Base-by-base conservation (phyloP, 1,284 basidiomycete genomes). In the Ceratobasidium sp. region DNA sequence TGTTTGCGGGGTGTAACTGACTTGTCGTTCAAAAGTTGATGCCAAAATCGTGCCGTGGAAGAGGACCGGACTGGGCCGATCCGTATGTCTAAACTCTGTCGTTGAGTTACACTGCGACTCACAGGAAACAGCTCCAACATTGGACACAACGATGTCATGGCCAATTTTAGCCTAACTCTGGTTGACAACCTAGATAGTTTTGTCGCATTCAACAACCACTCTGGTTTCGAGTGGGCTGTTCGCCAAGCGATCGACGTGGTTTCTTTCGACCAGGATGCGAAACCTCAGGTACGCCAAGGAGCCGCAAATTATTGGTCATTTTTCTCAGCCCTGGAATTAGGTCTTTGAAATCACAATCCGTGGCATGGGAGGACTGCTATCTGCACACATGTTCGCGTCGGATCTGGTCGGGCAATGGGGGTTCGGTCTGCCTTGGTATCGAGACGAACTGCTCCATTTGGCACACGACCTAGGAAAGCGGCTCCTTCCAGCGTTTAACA, bases 321-420 rank as follows among this genome's bases (percentile, higher is more conserved):
- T 37, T 37, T 51, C 25, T 46, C 49, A 56, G 9, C 11, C 17
- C 4, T 9, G 34, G 54, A 7, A 22, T 32, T 56, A 74, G 71
- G 91, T 96, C 2, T 96, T 96, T 81, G 95, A 96, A 85, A 93
- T 93, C 19, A 97, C 93, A 1, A 97, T 97, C 77, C 90, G 95
- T 44, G 93, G 95, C 1, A 86, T 98, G 3, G 96, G 97, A 4
- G 95, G 95, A 2, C 87, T 98, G 59, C 84, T 98, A 15, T 95
- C 95, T 5, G 96, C 90, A 8, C 96, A 96, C 81, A 88, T 93
- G 81, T 92, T 94, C 85, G 92, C 94, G 51, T 90, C 87, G 82
- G 85, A 90, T 81, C 15, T 78, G 44, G 19, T 64, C 82, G 83
- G 88, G 51, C 86, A 86, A 19, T 87, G 90, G 59, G 88, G 90